Evolutionary conservation across 768 basidiomycete genomes (phyloP), one percentile per base, ranked within the genome.

Genomic region (Hygrocybe coccinea): DNA sequence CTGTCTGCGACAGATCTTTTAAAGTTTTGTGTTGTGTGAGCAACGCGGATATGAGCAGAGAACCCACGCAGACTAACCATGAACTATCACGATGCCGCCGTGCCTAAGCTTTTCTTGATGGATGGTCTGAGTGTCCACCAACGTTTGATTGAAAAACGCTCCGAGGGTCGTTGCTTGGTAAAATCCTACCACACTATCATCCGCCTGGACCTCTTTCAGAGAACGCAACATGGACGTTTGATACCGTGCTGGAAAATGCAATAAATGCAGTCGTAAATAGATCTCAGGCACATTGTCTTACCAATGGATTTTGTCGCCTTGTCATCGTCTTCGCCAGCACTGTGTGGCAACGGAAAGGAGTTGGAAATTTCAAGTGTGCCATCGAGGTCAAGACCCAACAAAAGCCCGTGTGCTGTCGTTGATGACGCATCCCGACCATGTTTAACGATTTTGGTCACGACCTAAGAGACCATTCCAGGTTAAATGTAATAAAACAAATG

Each of bases 141-240:
- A 68, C 7, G 81, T 79, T 67, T 91, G 89, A 65, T 83, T 89
- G 70, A 87, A 88, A 69, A 93, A 92, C 4, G 90, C 88, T 41
- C 91, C 91, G 37, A 91, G 78, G 8, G 85, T 83, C 24, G 87
- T 91, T 43, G 89, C 89, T 66, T 95, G 91, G 74, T 97, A 97
- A 71, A 95, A 92, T 37, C 95, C 95, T 54, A 97, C 87, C 34
- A 94, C 83, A 60, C 86, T 91, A 71, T 95, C 92, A 64, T 95
- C 92, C 36, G 86, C 84, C 64, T 90, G 87, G 53, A 95, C 93
- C 68, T 95, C 92, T 66, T 91, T 89, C 65, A 97, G 76, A 21
- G 89, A 87, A 54, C 89, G 84, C 45, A 94, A 76, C 90, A 94
- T 91, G 55, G 85, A 80, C 35, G 80, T 76, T 70, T 94, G 91